phyloP scores from a whole-genome alignment of 441 rosid genomes.

The Flueggea neowawraea region DNA sequence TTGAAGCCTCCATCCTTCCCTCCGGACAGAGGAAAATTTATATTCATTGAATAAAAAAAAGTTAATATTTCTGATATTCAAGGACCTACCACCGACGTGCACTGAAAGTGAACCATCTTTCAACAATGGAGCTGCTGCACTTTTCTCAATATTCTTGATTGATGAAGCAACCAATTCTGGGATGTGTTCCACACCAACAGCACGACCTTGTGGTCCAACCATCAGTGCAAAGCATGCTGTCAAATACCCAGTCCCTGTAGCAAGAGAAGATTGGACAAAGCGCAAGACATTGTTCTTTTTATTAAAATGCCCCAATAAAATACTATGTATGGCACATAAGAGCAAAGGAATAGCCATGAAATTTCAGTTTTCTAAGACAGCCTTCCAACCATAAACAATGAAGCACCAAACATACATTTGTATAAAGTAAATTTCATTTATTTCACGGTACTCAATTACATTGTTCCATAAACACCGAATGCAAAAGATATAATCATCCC shows the following conservation, averaged over 20 bases:
- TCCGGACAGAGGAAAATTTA: not conserved
- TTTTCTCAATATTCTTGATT: slow-evolving; percentile 53
- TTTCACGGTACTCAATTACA: too few species aligned
- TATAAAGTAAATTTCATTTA: too few species aligned
- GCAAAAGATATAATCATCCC: too few species aligned
- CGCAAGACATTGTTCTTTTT: not conserved
- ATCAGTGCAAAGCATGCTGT: slow-evolving; percentile 93
- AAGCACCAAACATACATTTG: too few species aligned
- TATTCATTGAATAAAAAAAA: not conserved
- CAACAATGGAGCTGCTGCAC: slow-evolving; percentile 69
- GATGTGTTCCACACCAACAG: slow-evolving; percentile 86
- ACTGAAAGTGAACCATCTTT: slow-evolving; percentile 70
- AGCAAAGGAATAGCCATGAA: too few species aligned
- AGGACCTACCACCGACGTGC: slow-evolving; percentile 73
- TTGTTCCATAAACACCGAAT: too few species aligned
- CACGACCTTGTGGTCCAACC: slow-evolving; percentile 88
- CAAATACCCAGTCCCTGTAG: slow-evolving; percentile 86
- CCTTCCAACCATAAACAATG: too few species aligned
- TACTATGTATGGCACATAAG: too few species aligned
- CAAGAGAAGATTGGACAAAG: not conserved
- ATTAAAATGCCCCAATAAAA: too few species aligned
- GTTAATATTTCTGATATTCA: too few species aligned
- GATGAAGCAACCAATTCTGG: slow-evolving; percentile 74
- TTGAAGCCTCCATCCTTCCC: not conserved
- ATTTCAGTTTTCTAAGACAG: too few species aligned